These are phyloP conservation scores for Starmerella khaoyaiensis DNA, from an alignment of 805 yeast species.

Conservation along the genomic window DNA sequence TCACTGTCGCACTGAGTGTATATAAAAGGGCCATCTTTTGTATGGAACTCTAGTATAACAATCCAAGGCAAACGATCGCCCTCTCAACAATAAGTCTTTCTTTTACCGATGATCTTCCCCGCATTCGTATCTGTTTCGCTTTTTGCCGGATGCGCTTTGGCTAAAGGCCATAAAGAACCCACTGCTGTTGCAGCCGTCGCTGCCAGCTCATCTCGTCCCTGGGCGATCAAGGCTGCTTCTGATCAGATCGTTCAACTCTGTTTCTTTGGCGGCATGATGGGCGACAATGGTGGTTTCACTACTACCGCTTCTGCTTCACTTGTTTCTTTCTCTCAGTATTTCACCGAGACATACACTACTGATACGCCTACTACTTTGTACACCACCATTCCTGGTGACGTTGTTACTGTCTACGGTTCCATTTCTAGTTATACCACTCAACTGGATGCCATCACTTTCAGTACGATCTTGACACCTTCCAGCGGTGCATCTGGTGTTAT, in stretches of 20 bases:
- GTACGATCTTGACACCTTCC: slow-evolving; percentile 1
- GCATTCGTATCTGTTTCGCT: no score
- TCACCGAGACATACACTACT: slow-evolving; percentile 3
- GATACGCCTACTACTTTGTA: slow-evolving; percentile 12
- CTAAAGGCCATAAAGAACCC: not conserved
- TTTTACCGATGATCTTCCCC: no score
- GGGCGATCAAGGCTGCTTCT: slow-evolving; percentile 15
- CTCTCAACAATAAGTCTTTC: no score
- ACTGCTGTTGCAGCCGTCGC: not conserved
- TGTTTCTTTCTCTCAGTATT: slow-evolving; percentile 5
- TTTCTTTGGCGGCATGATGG: slow-evolving; percentile 10
- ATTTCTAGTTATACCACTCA: slow-evolving; percentile 1
- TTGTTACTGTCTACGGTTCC: slow-evolving; percentile 11
- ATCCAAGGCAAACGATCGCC: no score
- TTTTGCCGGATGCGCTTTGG: slow-evolving; percentile 1
- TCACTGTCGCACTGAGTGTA: no score
- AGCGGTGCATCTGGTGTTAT: not conserved
- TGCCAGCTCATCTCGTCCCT: slow-evolving; percentile 5
- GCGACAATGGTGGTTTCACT: slow-evolving; percentile 3
- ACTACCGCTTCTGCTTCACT: slow-evolving; percentile 2
- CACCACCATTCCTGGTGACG: slow-evolving; percentile 14
- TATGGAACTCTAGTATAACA: no score
- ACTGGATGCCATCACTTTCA: slow-evolving; percentile 1
- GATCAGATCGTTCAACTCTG: slow-evolving; percentile 14
- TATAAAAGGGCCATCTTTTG: no score